Conservation (phyloP, 805 yeast genomes). For the Barnettozyma californica region DNA sequence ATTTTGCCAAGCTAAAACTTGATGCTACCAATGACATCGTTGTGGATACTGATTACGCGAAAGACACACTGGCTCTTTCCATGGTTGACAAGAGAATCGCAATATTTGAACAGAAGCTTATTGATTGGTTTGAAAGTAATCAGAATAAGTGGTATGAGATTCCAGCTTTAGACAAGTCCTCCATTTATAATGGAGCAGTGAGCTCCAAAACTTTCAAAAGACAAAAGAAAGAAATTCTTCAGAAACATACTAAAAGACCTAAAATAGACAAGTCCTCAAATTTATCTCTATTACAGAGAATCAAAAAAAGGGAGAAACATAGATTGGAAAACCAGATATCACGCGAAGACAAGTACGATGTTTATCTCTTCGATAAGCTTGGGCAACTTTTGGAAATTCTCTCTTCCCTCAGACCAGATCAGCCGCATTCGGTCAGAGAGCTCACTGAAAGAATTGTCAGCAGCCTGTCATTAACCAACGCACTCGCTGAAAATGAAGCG, state of each 20-base stretch:
- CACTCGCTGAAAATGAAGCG: slow-evolving; percentile 19
- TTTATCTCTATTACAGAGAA: slow-evolving; percentile 34
- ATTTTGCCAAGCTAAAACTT: slow-evolving; percentile 11
- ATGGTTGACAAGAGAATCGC: slow-evolving; percentile 6
- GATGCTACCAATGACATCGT: slow-evolving; percentile 16
- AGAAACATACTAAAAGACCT: slow-evolving; percentile 1
- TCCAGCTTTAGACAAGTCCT: slow-evolving; percentile 8
- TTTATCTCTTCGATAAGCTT: slow-evolving; percentile 26
- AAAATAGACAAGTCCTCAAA: slow-evolving; percentile 7
- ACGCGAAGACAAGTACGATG: slow-evolving; percentile 23
- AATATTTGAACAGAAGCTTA: slow-evolving; percentile 10
- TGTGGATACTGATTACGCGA: slow-evolving; percentile 17
- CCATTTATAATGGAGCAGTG: neutral
- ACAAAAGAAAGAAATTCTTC: slow-evolving; percentile 15
- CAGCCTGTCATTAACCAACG: slow-evolving; percentile 15
- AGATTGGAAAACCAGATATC: slow-evolving; percentile 11
- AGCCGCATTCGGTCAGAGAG: slow-evolving; percentile 17
- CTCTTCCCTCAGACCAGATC: slow-evolving; percentile 19
- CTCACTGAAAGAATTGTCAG: slow-evolving; percentile 16
- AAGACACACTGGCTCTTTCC: slow-evolving; percentile 5
- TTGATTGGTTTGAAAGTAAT: slow-evolving; percentile 16
- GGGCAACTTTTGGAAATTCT: slow-evolving; percentile 29
- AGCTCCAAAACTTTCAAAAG: neutral
- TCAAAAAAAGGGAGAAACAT: slow-evolving; percentile 31
- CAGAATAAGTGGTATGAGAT: slow-evolving; percentile 7